Conservation (phyloP, 345 rosid species). For the Combretum micranthum region DNA sequence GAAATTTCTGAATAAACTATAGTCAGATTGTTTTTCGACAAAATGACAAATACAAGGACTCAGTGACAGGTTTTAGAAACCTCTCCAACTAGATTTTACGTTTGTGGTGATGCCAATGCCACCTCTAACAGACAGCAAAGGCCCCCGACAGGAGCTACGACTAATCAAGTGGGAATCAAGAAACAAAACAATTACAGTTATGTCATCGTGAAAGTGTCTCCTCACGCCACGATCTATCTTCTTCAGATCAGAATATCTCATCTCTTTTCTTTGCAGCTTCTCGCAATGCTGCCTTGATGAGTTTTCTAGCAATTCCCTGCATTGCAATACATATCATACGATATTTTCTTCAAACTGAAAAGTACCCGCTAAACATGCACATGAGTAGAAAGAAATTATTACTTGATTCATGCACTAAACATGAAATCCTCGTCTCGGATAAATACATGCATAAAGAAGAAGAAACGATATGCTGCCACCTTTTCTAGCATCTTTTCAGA, state of each 20-base stretch:
- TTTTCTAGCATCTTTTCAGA: too few relatives aligned
- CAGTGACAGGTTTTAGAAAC: conserved; percentile 4
- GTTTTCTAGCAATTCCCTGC: conserved; percentile 78
- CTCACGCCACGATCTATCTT: conserved; percentile 91
- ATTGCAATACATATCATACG: too few relatives aligned
- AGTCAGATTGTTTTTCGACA: not conserved
- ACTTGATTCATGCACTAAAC: too few relatives aligned
- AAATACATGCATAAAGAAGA: too few relatives aligned
- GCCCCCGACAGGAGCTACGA: conserved; percentile 32
- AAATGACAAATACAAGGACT: not conserved
- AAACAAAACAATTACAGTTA: conserved; percentile 76
- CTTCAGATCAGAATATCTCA: conserved; percentile 91
- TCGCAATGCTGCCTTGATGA: conserved; percentile 65
- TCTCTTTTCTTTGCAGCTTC: conserved; percentile 94
- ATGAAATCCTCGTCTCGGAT: too few relatives aligned
- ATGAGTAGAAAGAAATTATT: too few relatives aligned
- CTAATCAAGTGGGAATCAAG: conserved; percentile 53
- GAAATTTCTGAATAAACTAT: not conserved
- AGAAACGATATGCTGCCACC: too few relatives aligned
- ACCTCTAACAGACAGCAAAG: conserved; percentile 58
- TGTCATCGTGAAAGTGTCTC: conserved; percentile 97
- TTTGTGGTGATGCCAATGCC: conserved; percentile 33
- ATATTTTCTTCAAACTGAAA: too few relatives aligned
- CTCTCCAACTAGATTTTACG: conserved; percentile 21
- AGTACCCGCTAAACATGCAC: not conserved